A percentile compares a stretch with the other conserved stretches of the same genome.
Evolutionary conservation across 495 filamentous ascomycete species (phyloP).

Genomic region (Hypoxylon perforatum): DNA sequence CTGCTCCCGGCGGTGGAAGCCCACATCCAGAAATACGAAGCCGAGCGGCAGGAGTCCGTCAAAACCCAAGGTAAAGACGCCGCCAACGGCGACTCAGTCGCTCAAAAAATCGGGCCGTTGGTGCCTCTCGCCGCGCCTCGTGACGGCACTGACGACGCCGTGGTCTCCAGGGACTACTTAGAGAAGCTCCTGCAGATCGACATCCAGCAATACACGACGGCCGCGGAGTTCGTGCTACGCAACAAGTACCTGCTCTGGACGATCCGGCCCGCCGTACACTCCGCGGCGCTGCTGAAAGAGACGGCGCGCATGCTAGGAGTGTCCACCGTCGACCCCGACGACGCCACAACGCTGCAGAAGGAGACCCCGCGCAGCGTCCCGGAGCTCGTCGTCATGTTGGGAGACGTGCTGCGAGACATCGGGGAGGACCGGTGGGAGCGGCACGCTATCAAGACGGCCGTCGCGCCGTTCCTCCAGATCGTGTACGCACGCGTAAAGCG

Average conservation of each 20-base stretch:
- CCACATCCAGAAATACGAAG: constrained; percentile 17
- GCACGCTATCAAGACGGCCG: constrained; percentile 18
- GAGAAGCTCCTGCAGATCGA: constrained; percentile 67
- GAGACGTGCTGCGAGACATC: constrained; percentile 36
- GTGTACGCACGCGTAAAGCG: constrained; percentile 1
- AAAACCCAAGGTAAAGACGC: constrained; percentile 9
- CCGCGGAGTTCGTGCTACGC: constrained; percentile 66
- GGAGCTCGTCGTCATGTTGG: constrained; percentile 35
- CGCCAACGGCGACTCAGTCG: constrained; percentile 30
- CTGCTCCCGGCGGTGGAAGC: constrained; percentile 29
- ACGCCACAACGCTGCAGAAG: constrained; percentile 21
- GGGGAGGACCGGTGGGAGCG: constrained; percentile 28
- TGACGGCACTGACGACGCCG: constrained; percentile 19
- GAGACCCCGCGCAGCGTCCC: constrained; percentile 54
- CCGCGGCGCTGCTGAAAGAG: constrained; percentile 1
- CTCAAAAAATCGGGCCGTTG: constrained; percentile 39
- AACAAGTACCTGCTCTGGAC: constrained; percentile 73
- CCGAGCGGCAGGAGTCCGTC: constrained; percentile 33
- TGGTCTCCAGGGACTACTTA: constrained; percentile 51
- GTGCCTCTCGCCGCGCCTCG: constrained; percentile 15
- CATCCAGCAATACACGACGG: constrained; percentile 69
- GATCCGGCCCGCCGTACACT: constrained; percentile 35
- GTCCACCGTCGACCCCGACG: constrained; percentile 46
- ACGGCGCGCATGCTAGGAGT: neutral
- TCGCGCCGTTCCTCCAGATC: constrained; percentile 11